Evolutionary conservation across 345 rosid species (phyloP), one percentile per base, ranked within the genome.

Genomic region (Orychophragmus violaceus): DNA sequence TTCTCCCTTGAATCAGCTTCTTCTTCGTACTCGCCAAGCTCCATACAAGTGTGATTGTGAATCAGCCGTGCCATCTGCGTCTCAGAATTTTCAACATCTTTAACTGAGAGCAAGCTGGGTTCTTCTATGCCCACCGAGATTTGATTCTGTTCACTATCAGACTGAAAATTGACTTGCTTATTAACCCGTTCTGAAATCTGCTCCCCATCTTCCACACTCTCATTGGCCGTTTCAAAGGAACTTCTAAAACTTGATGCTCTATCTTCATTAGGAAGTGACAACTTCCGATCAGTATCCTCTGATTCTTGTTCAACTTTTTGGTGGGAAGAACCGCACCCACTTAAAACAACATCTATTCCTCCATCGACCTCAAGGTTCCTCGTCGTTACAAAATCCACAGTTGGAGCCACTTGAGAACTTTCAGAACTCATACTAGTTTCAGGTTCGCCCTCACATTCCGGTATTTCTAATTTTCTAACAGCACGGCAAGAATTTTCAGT

Each of bases 231-330:
- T 22, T 48, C 74, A 54, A 25, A 58, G 60, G 71, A 73, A 62
- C 62, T 57, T 59, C 58, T 66, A 48, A 72, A 72, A 36, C 23
- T 69, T 49, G 79, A 67, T 25, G 76, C 62, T 21, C 41, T 74
- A 57, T 75, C 77, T 13, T 78, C 74, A 66, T 76, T 66, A 46
- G 71, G 70, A 68, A 71, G 68, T 25, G 74, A 50, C 53, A 48
- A 18, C 4, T 66, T 59, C 33, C 61, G 54, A 6, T 35, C 72
- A 49, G 2, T 52, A 39, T 28, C 41, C 13, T 41, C 54, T 45
- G 48, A 27, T 9, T 48, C 63, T 13, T 24, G 70, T 2, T 63
- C 66, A n/a, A 22, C 55, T 49, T 76, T 55, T 41, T 35, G 52
- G 29, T 76, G 50, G 8, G 29, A 13, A 73, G 42, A 64, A 48